A percentile compares a stretch with the other conserved stretches of the same genome.
phyloP scores from a whole-genome alignment of 164 flowering plant genomes.

The Vitis riparia region DNA sequence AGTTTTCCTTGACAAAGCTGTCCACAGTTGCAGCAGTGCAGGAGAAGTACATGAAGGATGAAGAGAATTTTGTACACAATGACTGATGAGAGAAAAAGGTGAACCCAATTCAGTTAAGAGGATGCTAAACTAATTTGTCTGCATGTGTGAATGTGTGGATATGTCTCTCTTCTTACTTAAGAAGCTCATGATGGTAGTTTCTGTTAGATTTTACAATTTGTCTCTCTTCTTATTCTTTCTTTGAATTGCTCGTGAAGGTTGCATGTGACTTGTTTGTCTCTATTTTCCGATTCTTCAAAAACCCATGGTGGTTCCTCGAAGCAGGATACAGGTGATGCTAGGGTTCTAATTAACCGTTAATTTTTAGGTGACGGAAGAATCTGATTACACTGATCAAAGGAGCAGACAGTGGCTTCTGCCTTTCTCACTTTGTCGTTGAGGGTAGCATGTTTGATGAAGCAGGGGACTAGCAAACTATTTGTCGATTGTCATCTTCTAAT shows the following conservation, averaged over 20 bases:
- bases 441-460: not conserved
- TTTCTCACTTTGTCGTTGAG: not conserved
- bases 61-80: slow-evolving; percentile 33
- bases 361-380: not conserved
- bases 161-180: not conserved
- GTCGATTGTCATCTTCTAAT: not conserved
- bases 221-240: too few species aligned
- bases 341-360: not conserved
- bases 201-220: not conserved
- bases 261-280: not conserved
- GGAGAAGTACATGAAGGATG: slow-evolving; percentile 96
- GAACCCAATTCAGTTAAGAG: too few species aligned
- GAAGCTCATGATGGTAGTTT: slow-evolving; percentile 2
- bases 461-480: not conserved
- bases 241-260: too few species aligned
- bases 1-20: slow-evolving; percentile 52
- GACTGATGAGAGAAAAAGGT: slow-evolving; percentile 4
- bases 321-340: not conserved
- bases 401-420: not conserved
- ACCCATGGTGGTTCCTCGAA: not conserved
- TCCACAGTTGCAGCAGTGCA: slow-evolving; percentile 88
- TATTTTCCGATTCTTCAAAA: not conserved
- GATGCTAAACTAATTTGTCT: too few species aligned
- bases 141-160: too few species aligned
- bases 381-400: not conserved